phyloP scores from a whole-genome alignment of 768 basidiomycete genomes.

The Trametes villosa region DNA sequence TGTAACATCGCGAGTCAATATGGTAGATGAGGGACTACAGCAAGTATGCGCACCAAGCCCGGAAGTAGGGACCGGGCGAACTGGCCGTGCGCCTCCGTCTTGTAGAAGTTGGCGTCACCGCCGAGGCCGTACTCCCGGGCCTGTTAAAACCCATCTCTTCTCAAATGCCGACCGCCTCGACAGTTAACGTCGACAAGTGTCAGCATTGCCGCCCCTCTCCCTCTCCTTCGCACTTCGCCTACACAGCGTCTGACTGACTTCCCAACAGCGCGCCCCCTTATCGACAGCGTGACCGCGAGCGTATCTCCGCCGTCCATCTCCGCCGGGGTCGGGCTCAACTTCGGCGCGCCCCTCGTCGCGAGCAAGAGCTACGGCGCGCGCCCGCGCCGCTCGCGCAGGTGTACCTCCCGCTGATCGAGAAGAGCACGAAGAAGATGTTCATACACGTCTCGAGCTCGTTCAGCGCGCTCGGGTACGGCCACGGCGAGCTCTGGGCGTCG shows the following conservation, averaged over 20 bases:
- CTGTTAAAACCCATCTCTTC: slow-evolving; percentile 79
- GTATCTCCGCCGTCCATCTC: slow-evolving; percentile 70
- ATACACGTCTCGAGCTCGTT: slow-evolving; percentile 36
- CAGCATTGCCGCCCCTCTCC: slow-evolving; percentile 36
- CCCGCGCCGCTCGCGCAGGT: slow-evolving; percentile 39
- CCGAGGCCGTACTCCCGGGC: slow-evolving; percentile 87
- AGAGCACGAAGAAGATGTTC: slow-evolving; percentile 36
- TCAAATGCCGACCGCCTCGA: slow-evolving; percentile 82
- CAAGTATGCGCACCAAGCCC: slow-evolving; percentile 68
- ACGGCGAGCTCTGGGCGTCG: slow-evolving; percentile 31
- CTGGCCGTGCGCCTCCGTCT: slow-evolving; percentile 69
- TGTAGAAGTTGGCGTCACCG: slow-evolving; percentile 79
- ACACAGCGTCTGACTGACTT: no score
- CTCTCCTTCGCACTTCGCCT: not conserved
- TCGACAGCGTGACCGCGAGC: slow-evolving; percentile 44
- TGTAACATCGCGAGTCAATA: no score
- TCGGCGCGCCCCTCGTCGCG: slow-evolving; percentile 80
- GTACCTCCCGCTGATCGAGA: slow-evolving; percentile 39
- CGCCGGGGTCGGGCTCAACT: slow-evolving; percentile 84
- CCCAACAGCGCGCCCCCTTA: slow-evolving; percentile 40
- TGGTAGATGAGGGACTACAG: no score
- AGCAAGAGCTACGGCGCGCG: slow-evolving; percentile 66
- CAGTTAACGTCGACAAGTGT: slow-evolving; percentile 60
- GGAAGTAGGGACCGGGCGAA: slow-evolving; percentile 59
- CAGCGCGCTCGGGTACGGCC: slow-evolving; percentile 27